These are phyloP conservation scores for Epithemia pelagica DNA, from an alignment of 108 stramenopile species.

Conservation along the genomic window DNA sequence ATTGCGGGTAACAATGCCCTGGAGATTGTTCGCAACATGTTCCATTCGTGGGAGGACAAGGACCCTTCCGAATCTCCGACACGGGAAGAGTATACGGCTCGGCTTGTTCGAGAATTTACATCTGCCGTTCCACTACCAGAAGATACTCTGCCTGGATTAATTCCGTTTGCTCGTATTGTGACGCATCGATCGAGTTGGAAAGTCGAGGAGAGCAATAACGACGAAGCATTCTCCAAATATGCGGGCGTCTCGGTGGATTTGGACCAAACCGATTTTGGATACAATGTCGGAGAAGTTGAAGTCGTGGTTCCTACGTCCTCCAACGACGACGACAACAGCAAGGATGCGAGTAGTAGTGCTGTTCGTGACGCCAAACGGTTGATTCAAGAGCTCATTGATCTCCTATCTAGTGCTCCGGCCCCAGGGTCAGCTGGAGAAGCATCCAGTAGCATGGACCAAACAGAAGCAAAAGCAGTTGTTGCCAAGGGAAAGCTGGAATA, in stretches of 20 bases:
- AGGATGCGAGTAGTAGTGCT: neutral
- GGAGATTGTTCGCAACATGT: constrained; percentile 7
- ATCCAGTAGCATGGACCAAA: neutral
- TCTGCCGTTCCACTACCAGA: neutral
- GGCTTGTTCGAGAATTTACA: neutral
- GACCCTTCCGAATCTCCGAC: too few relatives aligned
- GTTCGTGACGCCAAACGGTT: neutral
- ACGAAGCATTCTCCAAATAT: neutral
- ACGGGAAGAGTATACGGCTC: neutral
- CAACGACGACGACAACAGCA: neutral
- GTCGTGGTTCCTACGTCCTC: constrained; percentile 15
- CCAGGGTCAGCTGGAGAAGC: neutral
- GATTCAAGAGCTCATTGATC: neutral
- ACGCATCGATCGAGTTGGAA: constrained; percentile 39
- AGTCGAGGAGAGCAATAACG: constrained; percentile 6
- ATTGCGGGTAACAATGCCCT: constrained; percentile 32
- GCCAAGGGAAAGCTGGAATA: constrained; percentile 49
- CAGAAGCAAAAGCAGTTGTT: neutral
- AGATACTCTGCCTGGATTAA: neutral
- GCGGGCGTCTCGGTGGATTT: constrained; percentile 32
- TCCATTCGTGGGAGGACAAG: neutral
- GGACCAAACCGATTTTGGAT: constrained; percentile 40
- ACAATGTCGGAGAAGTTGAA: constrained; percentile 53
- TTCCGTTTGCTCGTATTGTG: constrained; percentile 40
- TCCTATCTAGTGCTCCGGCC: neutral